These are phyloP conservation scores for Neonectria sp. DNA, from an alignment of 2,329 filamentous ascomycete species.

Conservation along the genomic window DNA sequence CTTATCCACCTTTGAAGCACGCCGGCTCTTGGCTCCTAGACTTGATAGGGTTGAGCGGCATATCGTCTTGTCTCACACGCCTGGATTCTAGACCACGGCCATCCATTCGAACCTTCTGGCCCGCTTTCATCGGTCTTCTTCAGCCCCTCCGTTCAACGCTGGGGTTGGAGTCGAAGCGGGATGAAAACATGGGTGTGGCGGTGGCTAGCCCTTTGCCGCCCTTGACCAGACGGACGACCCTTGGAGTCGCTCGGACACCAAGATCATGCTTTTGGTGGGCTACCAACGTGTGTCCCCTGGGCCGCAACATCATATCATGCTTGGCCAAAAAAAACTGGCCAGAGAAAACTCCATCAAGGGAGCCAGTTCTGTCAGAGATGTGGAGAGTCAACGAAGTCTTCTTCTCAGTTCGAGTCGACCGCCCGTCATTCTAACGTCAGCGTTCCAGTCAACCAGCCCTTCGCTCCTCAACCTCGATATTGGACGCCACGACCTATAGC, in stretches of 20 bases:
- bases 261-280: not conserved
- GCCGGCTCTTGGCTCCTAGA: slow-evolving; percentile 31
- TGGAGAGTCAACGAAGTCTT: slow-evolving; percentile 15
- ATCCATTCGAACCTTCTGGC: slow-evolving; percentile 10
- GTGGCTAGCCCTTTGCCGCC: not conserved
- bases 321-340: not conserved
- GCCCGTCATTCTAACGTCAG: slow-evolving; percentile 43
- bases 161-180: slow-evolving; percentile 24
- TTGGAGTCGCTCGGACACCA: not conserved
- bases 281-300: not conserved
- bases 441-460: slow-evolving; percentile 26
- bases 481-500: slow-evolving; percentile 21
- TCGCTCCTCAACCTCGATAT: slow-evolving; percentile 9
- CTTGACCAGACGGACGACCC: slow-evolving; percentile 4
- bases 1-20: slow-evolving; percentile 27
- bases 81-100: slow-evolving; percentile 6
- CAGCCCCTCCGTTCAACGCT: slow-evolving; percentile 32
- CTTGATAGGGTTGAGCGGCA: slow-evolving; percentile 7
- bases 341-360: slow-evolving; percentile 18
- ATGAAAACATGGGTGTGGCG: slow-evolving; percentile 9
- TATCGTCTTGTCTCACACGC: slow-evolving; percentile 19
- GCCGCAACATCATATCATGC: not conserved
- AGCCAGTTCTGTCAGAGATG: slow-evolving; percentile 14
- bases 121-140: not conserved
- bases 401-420: not conserved